phyloP scores from a whole-genome alignment of 352 stramenopile species.

The Globisporangium acanthophoron region DNA sequence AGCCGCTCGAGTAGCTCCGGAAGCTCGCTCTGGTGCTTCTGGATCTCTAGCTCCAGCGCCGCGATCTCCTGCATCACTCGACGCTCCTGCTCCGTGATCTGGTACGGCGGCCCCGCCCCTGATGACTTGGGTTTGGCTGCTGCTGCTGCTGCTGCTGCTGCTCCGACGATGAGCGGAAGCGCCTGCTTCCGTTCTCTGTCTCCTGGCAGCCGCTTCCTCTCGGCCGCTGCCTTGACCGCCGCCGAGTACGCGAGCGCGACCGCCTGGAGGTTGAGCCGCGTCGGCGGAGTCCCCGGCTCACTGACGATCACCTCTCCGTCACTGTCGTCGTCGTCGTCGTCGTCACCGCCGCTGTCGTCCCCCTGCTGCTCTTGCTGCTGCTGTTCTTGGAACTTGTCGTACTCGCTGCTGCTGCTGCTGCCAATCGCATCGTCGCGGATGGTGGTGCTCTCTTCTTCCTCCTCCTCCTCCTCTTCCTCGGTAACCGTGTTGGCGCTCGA shows the following conservation, averaged over 20 bases:
- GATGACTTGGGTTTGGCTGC: constrained; percentile 12
- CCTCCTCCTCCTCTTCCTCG: constrained; percentile 12
- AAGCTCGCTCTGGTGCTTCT: constrained; percentile 45
- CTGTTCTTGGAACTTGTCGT: not conserved
- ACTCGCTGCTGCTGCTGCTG: constrained; percentile 4
- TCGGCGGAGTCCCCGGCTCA: constrained; percentile 1
- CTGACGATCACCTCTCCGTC: no score
- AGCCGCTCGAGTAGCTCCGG: constrained; percentile 34
- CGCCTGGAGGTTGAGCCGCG: constrained; percentile 8
- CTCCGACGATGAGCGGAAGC: no score
- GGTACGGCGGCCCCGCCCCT: constrained; percentile 15
- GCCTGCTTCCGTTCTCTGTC: not conserved
- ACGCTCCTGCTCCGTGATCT: constrained; percentile 25
- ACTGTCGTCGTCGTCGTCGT: not conserved
- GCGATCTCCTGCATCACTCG: constrained; percentile 36
- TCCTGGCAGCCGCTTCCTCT: not conserved
- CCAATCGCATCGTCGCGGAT: constrained; percentile 10
- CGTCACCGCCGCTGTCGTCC: not conserved
- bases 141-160: no score
- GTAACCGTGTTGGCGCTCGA: constrained; percentile 27
- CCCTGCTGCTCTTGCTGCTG: constrained; percentile 9
- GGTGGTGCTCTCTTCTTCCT: constrained; percentile 9
- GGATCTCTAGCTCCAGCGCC: constrained; percentile 35
- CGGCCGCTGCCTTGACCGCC: not conserved
- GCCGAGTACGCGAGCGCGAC: constrained; percentile 4